These are phyloP conservation scores for Cinnamomum chago DNA, from an alignment of 164 flowering plant species.

Conservation along the genomic window DNA sequence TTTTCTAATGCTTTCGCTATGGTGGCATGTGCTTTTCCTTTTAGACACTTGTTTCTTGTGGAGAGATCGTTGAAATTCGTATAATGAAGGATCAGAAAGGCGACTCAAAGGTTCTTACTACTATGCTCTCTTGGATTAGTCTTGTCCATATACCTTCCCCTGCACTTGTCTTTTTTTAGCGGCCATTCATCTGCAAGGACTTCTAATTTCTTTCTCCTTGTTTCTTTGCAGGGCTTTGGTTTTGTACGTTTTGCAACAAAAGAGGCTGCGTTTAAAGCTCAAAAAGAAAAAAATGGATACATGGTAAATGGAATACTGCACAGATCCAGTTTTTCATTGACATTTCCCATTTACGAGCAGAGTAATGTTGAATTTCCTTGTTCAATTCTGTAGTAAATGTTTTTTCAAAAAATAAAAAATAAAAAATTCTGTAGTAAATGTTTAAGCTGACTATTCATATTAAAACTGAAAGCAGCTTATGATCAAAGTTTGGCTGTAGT, in stretches of 20 bases:
- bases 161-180: neutral
- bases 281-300: slow-evolving; percentile 27
- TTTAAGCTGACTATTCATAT: too few species aligned
- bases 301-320: slow-evolving; percentile 22
- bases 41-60: slow-evolving; percentile 32
- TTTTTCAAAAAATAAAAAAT: too few species aligned
- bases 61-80: slow-evolving; percentile 37
- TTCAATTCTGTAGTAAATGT: too few species aligned
- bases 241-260: slow-evolving; percentile 38
- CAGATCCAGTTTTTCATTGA: neutral
- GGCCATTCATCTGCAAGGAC: neutral
- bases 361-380: too few species aligned
- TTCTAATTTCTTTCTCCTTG: neutral
- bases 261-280: slow-evolving; percentile 35
- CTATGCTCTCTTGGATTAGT: neutral
- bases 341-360: too few species aligned
- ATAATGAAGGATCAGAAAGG: slow-evolving; percentile 33
- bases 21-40: neutral
- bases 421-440: too few species aligned
- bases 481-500: too few species aligned
- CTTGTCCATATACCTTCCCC: neutral
- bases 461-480: too few species aligned
- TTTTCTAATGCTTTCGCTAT: neutral
- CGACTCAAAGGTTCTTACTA: slow-evolving; percentile 24
- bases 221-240: slow-evolving; percentile 29